Base-by-base conservation (phyloP, 495 filamentous ascomycete species). In the Talaromyces proteolyticus region DNA sequence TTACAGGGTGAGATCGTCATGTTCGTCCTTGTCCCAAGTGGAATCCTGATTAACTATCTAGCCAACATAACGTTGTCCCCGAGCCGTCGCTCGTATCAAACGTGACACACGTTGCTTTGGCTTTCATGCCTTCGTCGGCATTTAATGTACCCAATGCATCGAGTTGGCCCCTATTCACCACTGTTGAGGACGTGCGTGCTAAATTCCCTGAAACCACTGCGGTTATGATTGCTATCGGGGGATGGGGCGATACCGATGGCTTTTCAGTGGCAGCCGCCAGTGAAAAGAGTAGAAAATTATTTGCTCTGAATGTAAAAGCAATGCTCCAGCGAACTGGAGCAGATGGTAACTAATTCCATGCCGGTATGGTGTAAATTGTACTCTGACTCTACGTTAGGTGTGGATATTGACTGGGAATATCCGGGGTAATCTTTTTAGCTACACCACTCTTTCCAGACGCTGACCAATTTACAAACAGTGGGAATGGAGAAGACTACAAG, bases 341-440 rank as follows among this genome's bases (percentile, higher is more conserved):
- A 26, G 84, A 88, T 58, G 84, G 81, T 47, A 65, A 72, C 40
- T 66, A 17, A 16, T 17, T 14, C 2, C 34, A 20, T 8, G 8
- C 3, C 22, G 4, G 16, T 41, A 14, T 65, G 71, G 44, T 58
- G 36, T 34, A 36, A n/a, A n/a, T n/a, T 18, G 48, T 17, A 18
- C 3, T n/a, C 19, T 51, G 44, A 42, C 16, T 45, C 17, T 49
- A 29, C 51, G 25, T 6, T 39, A 67, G 68, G 71, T 14, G 65
- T 80, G 58, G 86, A 91, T 53, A 80, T 89, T 49, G 86, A 91
- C 60, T 91, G 87, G 86, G 85, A 90, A 54, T 91, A 89, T 58
- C 86, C 87, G 2, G 85, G 72, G 76, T 78, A 59, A 54, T 66
- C 2, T 6, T 23, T 3, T 20, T 25, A 14, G 14, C 22, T 8